Evolutionary conservation across 768 basidiomycete species (phyloP), one percentile per base, ranked within the genome.

Genomic region (Naganishia vishniacii): DNA sequence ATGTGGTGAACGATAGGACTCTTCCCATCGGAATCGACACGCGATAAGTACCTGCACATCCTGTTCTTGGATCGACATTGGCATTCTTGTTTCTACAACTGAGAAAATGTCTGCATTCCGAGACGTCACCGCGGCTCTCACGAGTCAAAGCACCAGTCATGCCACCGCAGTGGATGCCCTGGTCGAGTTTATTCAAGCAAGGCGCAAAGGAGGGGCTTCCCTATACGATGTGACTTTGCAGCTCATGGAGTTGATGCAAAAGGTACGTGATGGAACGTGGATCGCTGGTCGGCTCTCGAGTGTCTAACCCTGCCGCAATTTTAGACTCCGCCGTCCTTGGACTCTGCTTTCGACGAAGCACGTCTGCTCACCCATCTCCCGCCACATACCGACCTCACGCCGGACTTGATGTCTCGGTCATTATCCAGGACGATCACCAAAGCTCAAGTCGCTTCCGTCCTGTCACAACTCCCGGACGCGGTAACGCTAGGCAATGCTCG

Each of bases 161-260:
- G 73, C 71, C n/a, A 48, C 58, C 1, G 75, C 72, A 13, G 64
- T 68, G 3, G 75, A 77, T 47, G 74, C 71, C 5, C 59, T 77
- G n/a, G 74, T 74, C 60, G 75, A 77, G 62, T 75, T 69, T 67
- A 77, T 77, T 32, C 31, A 66, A 25, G 68, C 69, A 44, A 58
- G 72, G 23, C 60, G 75, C 26, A 64, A 53, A 18, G 72, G 72
- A 48, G 74, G 74, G 2, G 69, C 70, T 48, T 72, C 73, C 8
- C 48, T 77, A 2, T 77, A 74, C 48, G 72, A 77, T 34, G 71
- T 77, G 7, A 74, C 72, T 12, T 67, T 74, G 18, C 69, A 70
- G 1, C 56, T 77, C 29, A 73, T 71, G 12, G 74, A 77, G 51
- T 59, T 77, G 8, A 70, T 75, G 65, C 73, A 75, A 62, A 64